Evolutionary conservation across 2,329 filamentous ascomycete genomes (phyloP), one percentile per base, ranked within the genome.

Genomic region (Ambrosiella beaveri): DNA sequence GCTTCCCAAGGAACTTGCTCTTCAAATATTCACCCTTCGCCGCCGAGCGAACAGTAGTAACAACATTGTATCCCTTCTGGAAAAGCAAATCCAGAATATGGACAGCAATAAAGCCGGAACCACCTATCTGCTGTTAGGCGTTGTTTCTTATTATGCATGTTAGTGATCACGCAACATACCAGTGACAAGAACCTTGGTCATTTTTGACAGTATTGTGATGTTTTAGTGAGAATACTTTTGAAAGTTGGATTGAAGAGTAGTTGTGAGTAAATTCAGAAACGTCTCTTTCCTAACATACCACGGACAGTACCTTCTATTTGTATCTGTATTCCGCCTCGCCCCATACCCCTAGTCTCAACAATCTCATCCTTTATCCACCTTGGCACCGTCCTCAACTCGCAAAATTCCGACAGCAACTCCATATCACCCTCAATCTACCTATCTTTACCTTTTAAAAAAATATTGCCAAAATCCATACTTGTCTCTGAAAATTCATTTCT

Each of bases 71-170:
- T 58, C 74, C 73, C 61, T 71, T 67, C 62, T 72, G 65, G 54
- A 80, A 70, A 35, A 81, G 75, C 61, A 75, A 71, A 55, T 79
- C 73, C 47, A 81, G 71, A 61, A 77, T 72, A 65, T 80, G 78
- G 56, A 76, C 76, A 63, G 74, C 74, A 63, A 77, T 76, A 66
- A 76, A 77, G 70, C 74, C 74, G 45, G 74, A 75, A 63, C 74
- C 74, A 61, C 74, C 74, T 74, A 40, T 17, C 7, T n/a, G 35
- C 8, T 8, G 38, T 50, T 40, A 39, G 36, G 15, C 9, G 17
- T 37, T 19, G 39, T 40, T 44, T 7, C 15, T 27, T 35, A 17
- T 13, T 11, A 1, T 41, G 38, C 13, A n/a, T 57, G 13, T 40
- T 7, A 36, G 12, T 40, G 12, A 39, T 17, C 11, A 41, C 37